Percentiles rank a stretch among this genome's conserved stretches.
These are phyloP conservation scores for Nicotiana undulata DNA, from an alignment of 257 asterid genomes.

Conservation along the genomic window DNA sequence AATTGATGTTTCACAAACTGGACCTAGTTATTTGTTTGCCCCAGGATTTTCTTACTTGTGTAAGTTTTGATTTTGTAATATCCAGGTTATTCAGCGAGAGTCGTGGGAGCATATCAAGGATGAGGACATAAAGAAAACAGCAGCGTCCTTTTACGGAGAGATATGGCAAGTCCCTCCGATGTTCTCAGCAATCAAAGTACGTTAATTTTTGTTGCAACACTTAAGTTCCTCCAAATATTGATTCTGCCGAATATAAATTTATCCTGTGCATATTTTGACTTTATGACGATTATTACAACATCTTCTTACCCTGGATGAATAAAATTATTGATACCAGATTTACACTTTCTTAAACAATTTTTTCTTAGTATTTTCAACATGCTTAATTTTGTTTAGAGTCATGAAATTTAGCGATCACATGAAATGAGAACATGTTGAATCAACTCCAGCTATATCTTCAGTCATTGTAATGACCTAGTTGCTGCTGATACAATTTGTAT, in stretches of 20 bases:
- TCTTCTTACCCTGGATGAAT: not conserved
- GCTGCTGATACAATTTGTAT: not conserved
- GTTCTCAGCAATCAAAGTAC: conserved; percentile 99
- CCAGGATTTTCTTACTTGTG: not conserved
- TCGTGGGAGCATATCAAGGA: conserved; percentile 96
- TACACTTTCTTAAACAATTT: not conserved
- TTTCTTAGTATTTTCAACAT: not conserved
- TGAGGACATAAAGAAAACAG: conserved; percentile 68
- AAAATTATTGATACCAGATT: not conserved
- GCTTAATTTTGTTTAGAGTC: not conserved
- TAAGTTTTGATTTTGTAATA: not conserved
- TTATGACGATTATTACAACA: not conserved
- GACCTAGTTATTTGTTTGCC: not conserved
- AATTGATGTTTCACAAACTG: not conserved
- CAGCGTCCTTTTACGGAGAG: conserved; percentile 79
- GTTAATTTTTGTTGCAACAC: conserved; percentile 9
- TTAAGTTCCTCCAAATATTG: not conserved
- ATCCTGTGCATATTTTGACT: conserved; percentile 6
- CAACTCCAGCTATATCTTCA: conserved; percentile 2
- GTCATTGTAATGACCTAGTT: not conserved
- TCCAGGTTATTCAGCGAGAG: conserved; percentile 80
- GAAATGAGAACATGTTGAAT: not conserved
- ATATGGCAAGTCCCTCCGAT: conserved; percentile 99
- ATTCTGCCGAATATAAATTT: not conserved
- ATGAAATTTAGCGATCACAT: not conserved